Conservation (phyloP, 2,329 filamentous ascomycete genomes). For the Ilyonectria mors-panacis region DNA sequence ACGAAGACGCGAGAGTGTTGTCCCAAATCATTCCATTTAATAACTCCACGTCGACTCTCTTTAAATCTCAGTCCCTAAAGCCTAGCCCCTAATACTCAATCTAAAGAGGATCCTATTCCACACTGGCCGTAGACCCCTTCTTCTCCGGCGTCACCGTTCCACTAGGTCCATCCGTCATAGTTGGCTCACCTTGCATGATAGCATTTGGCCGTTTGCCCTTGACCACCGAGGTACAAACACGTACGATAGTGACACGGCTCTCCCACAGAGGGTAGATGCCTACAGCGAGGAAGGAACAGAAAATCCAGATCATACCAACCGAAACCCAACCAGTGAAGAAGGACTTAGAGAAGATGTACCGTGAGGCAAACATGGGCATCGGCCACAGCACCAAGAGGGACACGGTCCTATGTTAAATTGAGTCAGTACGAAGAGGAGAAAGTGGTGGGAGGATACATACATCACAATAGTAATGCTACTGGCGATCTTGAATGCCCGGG, state of each 20-base stretch:
- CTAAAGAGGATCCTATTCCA: neutral
- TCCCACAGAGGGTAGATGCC: slow-evolving; percentile 87
- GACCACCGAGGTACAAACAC: slow-evolving; percentile 27
- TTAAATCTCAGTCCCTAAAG: neutral
- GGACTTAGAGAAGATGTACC: slow-evolving; percentile 72
- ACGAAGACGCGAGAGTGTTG: too few species aligned
- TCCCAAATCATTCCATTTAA: too few species aligned
- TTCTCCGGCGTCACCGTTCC: slow-evolving; percentile 31
- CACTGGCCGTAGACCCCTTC: neutral
- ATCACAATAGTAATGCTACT: slow-evolving; percentile 48
- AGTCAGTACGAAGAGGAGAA: slow-evolving; percentile 21
- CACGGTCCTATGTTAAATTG: slow-evolving; percentile 62
- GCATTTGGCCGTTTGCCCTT: slow-evolving; percentile 32
- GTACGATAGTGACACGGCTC: slow-evolving; percentile 71
- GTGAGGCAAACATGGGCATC: slow-evolving; percentile 88
- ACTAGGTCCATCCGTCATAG: slow-evolving; percentile 18
- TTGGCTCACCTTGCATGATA: slow-evolving; percentile 27
- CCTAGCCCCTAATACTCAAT: neutral
- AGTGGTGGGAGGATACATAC: slow-evolving; percentile 29
- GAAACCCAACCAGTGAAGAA: slow-evolving; percentile 84
- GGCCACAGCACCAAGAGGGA: slow-evolving; percentile 73
- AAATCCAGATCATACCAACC: slow-evolving; percentile 80
- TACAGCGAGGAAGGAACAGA: slow-evolving; percentile 78
- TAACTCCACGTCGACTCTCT: too few species aligned
- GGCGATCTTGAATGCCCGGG: slow-evolving; percentile 65